Conservation (phyloP, 169 alveolate genomes). For the Cryptosporidium viatorum region DNA sequence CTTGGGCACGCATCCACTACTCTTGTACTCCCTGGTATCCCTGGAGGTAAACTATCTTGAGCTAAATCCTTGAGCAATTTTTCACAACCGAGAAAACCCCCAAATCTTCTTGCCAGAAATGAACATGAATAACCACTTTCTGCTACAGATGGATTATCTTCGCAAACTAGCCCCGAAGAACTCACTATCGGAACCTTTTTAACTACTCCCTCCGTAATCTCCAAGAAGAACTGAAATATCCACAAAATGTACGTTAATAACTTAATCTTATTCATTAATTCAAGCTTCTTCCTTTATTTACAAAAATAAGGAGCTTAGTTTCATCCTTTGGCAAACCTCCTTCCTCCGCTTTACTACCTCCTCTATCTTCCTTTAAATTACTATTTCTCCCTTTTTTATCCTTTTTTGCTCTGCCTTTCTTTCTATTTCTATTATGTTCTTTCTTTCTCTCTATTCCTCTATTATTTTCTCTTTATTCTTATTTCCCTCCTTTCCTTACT, state of each 20-base stretch:
- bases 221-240: background rate
- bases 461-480: background rate
- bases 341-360: background rate
- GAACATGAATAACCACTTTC: conserved; percentile 80
- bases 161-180: conserved; percentile 78
- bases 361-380: background rate
- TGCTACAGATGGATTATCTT: conserved; percentile 79
- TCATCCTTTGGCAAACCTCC: background rate
- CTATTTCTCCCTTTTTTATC: background rate
- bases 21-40: conserved; percentile 78
- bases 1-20: conserved; percentile 83
- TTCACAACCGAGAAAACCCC: conserved; percentile 80
- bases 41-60: conserved; percentile 78
- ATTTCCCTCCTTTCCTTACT: background rate
- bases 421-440: too few relatives aligned
- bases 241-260: background rate
- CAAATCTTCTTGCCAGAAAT: conserved; percentile 78
- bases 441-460: background rate
- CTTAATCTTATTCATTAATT: conserved; percentile 8
- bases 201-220: conserved; percentile 5
- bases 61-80: conserved; percentile 77
- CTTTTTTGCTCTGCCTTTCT: background rate
- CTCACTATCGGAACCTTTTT: conserved; percentile 38
- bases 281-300: background rate
- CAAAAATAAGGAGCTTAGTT: background rate